phyloP scores from a whole-genome alignment of 2,329 filamentous ascomycete genomes.

The Acrocalymma vagum region DNA sequence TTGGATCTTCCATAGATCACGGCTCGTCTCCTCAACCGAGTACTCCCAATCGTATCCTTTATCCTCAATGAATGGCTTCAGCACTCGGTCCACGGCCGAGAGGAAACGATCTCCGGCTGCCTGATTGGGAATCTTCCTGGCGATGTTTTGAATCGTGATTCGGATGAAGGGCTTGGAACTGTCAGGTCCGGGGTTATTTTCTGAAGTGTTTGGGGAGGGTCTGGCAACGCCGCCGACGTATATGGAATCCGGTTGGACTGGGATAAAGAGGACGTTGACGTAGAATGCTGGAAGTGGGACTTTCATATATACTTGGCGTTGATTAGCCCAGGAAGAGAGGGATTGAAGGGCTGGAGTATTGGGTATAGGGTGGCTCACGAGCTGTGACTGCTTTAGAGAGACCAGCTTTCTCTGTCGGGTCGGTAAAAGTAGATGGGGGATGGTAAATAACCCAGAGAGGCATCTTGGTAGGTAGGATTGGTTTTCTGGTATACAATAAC shows the following conservation, averaged over 20 bases:
- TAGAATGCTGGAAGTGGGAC: conserved; percentile 54
- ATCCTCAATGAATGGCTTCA: conserved; percentile 53
- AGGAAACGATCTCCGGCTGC: conserved; percentile 22
- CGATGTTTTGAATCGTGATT: conserved; percentile 45
- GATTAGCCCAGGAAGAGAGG: conserved; percentile 40
- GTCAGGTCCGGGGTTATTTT: conserved; percentile 16
- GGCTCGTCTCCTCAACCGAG: conserved; percentile 53
- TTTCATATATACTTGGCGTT: conserved; percentile 45
- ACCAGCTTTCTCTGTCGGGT: conserved; percentile 32
- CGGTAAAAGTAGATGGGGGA: conserved; percentile 44
- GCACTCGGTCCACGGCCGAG: conserved; percentile 34
- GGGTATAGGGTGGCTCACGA: too few species aligned
- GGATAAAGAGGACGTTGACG: conserved; percentile 53
- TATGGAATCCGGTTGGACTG: conserved; percentile 27
- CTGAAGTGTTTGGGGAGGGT: conserved; percentile 12
- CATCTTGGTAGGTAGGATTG: conserved; percentile 37
- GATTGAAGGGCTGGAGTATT: conserved; percentile 40
- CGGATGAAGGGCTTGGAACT: conserved; percentile 45
- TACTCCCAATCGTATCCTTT: conserved; percentile 57
- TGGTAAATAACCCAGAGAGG: conserved; percentile 56
- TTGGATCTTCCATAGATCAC: conserved; percentile 55
- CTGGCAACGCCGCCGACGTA: conserved; percentile 42
- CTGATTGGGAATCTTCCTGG: conserved; percentile 24
- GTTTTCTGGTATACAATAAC: background rate
- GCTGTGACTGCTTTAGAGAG: conserved; percentile 49